Evolutionary conservation across 805 yeast species (phyloP), one percentile per base, ranked within the genome.

Genomic region (Metschnikowia cubensis): DNA sequence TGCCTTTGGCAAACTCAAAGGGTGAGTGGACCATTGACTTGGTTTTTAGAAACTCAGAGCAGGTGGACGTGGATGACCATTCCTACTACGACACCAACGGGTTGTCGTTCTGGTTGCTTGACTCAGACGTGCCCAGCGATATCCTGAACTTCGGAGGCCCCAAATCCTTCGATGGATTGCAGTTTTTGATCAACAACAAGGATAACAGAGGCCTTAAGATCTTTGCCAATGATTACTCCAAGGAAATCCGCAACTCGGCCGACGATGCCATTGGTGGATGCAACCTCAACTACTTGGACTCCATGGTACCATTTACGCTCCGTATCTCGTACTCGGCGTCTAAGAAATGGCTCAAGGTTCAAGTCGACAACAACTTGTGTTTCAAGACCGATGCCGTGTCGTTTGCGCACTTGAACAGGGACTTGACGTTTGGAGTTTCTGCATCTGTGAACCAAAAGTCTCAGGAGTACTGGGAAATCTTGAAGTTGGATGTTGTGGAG

Each of bases 281-380:
- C 67, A 64, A 70, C n/a, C 64, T 83, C 56, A 70, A 72, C 8
- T 87, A 79, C 57, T 84, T 85, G 62, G 83, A 82, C 57, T 80
- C 89, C 0, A 80, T 80, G 53, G 87, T 85, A 5, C 95, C 95
- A 10, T 70, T 79, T 21, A 84, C 87, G 1, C 47, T 85, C n/a
- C 79, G 89, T 66, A 56, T 87, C 13, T 80, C 85, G 7, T 85
- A 84, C 58, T 77, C 81, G 21, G 64, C 65, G 8, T 62, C 68
- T 37, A 63, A 64, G 25, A 69, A 72, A 14, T 65, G 78, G 51
- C 72, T 84, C 54, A 83, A 84, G 56, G 75, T 86, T n/a, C 89
- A 87, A 53, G 69, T 85, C 45, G 89, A 87, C 65, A 87, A 87
- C 63, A 81, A 77, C 57, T 71, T 87, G 50, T 83, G 90, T 60